phyloP scores from a whole-genome alignment of 129 eudicot genomes.

The sunflower (Helianthus annuus) region HanXRQr2.0-SUNRISE NC_035447.2:4820565-4821064 shows the following conservation, averaged over 20 bases:
- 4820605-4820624: too few relatives aligned
- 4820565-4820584: too few relatives aligned
- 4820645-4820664: too few relatives aligned
- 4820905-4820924: slow-evolving; percentile 46
- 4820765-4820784: too few relatives aligned
- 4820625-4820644: too few relatives aligned
- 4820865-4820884: not conserved
- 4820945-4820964: slow-evolving; percentile 93
- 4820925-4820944: slow-evolving; percentile 57
- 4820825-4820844: slow-evolving; percentile 3
- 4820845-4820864: not conserved
- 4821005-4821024: slow-evolving; percentile 85
- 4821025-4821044: slow-evolving; percentile 91
- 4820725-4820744: too few relatives aligned
- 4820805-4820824: not conserved
- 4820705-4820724: too few relatives aligned
- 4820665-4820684: too few relatives aligned
- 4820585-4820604: too few relatives aligned
- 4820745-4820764: too few relatives aligned
- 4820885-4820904: slow-evolving; percentile 68
- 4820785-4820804: too few relatives aligned
- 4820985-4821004: slow-evolving; percentile 88
- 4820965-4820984: slow-evolving; percentile 94
- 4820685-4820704: too few relatives aligned
- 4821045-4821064: slow-evolving; percentile 90